A percentile compares a stretch with the other conserved stretches of the same genome.
Conservation (phyloP, 2,329 filamentous ascomycete genomes). For the Claviceps sp. region DNA sequence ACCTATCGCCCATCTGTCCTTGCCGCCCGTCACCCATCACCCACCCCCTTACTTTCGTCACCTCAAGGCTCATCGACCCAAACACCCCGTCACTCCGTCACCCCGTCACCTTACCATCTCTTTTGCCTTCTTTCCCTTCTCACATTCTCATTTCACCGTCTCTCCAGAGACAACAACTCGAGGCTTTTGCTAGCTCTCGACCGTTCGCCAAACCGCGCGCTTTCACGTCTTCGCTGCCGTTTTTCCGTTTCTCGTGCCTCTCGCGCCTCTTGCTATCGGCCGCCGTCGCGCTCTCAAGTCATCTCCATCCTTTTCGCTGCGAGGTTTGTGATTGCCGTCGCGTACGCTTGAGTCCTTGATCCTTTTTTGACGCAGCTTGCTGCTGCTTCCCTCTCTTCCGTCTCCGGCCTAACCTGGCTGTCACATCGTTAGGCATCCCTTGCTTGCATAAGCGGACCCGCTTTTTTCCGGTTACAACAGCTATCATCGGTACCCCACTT, state of each 20-base stretch:
- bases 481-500: conserved; percentile 4
- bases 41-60: conserved; percentile 3
- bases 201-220: conserved; percentile 8
- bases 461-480: conserved; percentile 21
- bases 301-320: background rate
- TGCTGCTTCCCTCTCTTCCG: background rate
- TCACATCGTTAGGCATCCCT: conserved; percentile 7
- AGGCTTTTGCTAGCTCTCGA: conserved; percentile 39
- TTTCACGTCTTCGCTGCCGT: conserved; percentile 6
- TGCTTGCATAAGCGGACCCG: conserved; percentile 12
- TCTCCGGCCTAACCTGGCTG: conserved; percentile 12
- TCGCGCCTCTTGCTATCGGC: background rate
- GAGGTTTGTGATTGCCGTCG: background rate
- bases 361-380: conserved; percentile 2
- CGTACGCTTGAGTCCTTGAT: background rate
- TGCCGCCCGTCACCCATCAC: too few relatives aligned
- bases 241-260: conserved; percentile 5
- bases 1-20: conserved; percentile 7
- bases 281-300: background rate
- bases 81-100: conserved; percentile 2
- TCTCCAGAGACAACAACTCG: conserved; percentile 17
- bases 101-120: conserved; percentile 8
- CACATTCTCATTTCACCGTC: conserved; percentile 15
- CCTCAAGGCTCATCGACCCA: background rate
- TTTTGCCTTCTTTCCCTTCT: conserved; percentile 12